phyloP scores from a whole-genome alignment of 352 stramenopile species.

The Phytopythium boreale region DNA sequence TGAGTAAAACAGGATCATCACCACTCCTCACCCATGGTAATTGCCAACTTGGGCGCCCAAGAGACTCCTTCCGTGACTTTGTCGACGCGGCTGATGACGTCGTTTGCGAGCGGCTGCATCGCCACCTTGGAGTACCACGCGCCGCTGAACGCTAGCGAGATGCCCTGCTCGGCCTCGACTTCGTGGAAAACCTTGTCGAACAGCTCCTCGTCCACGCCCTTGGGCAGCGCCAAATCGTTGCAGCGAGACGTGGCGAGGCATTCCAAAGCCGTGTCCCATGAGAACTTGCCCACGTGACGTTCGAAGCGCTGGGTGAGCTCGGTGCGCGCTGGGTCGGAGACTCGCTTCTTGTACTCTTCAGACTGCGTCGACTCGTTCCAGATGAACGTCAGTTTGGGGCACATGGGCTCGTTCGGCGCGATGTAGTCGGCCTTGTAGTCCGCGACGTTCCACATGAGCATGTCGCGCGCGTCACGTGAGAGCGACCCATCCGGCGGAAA shows the following conservation, averaged over 20 bases:
- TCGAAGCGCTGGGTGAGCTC: conserved; percentile 60
- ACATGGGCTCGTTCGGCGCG: conserved; percentile 73
- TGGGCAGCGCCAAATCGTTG: conserved; percentile 63
- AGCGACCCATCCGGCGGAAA: conserved; percentile 58
- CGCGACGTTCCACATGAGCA: conserved; percentile 74
- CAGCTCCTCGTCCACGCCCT: conserved; percentile 58
- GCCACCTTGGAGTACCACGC: conserved; percentile 81
- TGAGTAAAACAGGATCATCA: conserved; percentile 5
- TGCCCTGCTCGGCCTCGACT: conserved; percentile 56
- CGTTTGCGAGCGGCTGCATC: conserved; percentile 78
- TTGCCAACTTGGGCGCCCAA: conserved; percentile 49
- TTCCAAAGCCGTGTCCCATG: conserved; percentile 71
- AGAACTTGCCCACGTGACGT: conserved; percentile 72
- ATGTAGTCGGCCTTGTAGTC: conserved; percentile 78
- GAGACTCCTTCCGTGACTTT: conserved; percentile 33
- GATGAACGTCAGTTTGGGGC: conserved; percentile 70
- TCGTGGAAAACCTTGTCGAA: conserved; percentile 79
- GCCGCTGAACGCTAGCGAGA: conserved; percentile 73
- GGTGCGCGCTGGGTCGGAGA: conserved; percentile 30
- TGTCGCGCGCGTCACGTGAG: conserved; percentile 44
- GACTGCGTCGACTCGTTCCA: conserved; percentile 59
- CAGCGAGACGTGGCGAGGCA: conserved; percentile 79
- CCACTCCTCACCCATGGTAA: conserved; percentile 83
- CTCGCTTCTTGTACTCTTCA: conserved; percentile 48
- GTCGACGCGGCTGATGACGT: conserved; percentile 68